phyloP scores from a whole-genome alignment of 2,329 filamentous ascomycete genomes.

The Bipolaris oryzae region DNA sequence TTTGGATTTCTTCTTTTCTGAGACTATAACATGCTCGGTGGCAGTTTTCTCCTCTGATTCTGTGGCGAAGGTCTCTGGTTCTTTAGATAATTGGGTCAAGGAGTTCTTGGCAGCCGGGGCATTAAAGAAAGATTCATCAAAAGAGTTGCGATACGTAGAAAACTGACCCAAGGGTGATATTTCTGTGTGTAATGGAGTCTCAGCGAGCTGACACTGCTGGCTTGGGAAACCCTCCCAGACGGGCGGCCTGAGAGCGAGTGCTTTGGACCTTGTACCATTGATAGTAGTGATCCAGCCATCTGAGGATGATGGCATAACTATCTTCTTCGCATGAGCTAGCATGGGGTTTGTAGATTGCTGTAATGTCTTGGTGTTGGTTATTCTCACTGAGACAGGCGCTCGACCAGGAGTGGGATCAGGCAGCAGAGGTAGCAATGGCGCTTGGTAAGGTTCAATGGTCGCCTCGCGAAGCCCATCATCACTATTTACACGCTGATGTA shows the following conservation, averaged over 20 bases:
- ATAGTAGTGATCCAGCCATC: conserved; percentile 8
- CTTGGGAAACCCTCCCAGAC: conserved; percentile 6
- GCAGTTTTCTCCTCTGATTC: neutral
- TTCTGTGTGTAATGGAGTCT: neutral
- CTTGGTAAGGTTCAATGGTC: conserved; percentile 23
- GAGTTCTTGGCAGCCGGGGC: conserved; percentile 5
- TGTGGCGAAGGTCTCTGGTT: conserved; percentile 10
- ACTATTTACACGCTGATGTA: conserved; percentile 24
- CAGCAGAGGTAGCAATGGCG: conserved; percentile 17
- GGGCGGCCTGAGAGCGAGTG: conserved; percentile 1
- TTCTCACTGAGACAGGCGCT: conserved; percentile 13
- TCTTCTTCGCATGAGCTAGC: neutral
- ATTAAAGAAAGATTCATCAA: neutral
- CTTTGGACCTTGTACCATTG: neutral
- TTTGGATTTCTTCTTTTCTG: conserved; percentile 37
- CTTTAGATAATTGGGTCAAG: neutral
- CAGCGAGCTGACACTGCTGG: neutral
- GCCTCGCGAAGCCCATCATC: conserved; percentile 22
- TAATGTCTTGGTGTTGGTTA: conserved; percentile 10
- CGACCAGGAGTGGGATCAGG: conserved; percentile 5
- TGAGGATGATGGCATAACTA: neutral
- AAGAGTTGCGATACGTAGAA: neutral
- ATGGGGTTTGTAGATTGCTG: neutral
- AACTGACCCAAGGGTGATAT: neutral
- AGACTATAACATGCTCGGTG: conserved; percentile 12